Evolutionary conservation across 345 rosid genomes (phyloP).

Genomic region (Eucalyptus fibrosa): DNA sequence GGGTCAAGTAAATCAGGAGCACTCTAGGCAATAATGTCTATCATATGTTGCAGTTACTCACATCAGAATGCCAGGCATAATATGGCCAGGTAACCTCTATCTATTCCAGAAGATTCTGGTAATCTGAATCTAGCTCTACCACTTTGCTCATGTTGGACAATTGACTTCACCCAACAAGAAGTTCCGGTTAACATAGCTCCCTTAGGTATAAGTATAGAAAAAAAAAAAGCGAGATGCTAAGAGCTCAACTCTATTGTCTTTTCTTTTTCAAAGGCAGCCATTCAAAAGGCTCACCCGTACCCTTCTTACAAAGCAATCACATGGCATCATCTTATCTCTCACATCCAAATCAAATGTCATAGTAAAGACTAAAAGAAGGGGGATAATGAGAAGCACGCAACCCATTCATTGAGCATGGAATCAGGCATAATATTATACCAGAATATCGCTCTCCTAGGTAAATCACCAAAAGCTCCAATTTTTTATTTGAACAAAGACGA

Average conservation of each 20-base stretch:
- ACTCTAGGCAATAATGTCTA: neutral
- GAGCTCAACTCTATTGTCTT: neutral
- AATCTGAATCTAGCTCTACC: neutral
- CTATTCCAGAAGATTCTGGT: neutral
- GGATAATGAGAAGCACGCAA: neutral
- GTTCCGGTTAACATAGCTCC: neutral
- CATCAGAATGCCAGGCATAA: neutral
- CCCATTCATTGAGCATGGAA: neutral
- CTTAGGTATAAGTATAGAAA: neutral
- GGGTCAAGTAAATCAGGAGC: neutral
- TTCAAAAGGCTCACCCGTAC: neutral
- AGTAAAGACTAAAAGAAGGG: neutral
- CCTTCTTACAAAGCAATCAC: neutral
- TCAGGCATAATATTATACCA: neutral
- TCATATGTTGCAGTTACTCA: neutral
- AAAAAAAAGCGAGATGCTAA: neutral
- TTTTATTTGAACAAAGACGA: neutral
- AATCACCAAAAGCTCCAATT: neutral
- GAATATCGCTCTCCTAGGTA: neutral
- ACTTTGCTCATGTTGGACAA: neutral
- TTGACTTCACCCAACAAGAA: neutral
- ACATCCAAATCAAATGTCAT: neutral
- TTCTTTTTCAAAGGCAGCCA: neutral
- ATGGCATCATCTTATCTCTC: neutral
- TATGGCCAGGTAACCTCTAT: neutral